Percentiles rank a stretch among this genome's conserved stretches.
phyloP scores from a whole-genome alignment of 768 basidiomycete genomes.

The Serpula lacrymans region DNA sequence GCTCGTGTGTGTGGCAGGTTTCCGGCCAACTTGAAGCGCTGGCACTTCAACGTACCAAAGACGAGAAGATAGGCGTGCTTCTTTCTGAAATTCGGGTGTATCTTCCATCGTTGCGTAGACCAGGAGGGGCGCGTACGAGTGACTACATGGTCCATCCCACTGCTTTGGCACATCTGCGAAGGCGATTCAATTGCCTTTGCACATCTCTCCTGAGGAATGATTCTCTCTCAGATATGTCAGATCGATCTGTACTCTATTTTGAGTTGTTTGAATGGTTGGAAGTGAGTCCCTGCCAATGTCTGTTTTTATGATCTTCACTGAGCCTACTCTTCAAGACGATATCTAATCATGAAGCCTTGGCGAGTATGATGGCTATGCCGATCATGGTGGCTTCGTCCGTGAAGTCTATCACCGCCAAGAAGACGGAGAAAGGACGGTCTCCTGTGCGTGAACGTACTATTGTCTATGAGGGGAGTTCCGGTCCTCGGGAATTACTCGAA shows the following conservation, averaged over 20 bases:
- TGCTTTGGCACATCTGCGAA: constrained; percentile 83
- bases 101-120: constrained; percentile 76
- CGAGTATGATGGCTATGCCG: constrained; percentile 96
- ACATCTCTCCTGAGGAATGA: constrained; percentile 87
- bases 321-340: constrained; percentile 58
- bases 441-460: constrained; percentile 77
- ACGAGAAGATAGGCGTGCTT: constrained; percentile 67
- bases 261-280: constrained; percentile 92
- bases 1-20: constrained; percentile 55
- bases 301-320: neutral
- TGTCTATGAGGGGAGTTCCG: constrained; percentile 86
- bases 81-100: constrained; percentile 74
- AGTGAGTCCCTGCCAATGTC: constrained; percentile 40
- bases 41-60: constrained; percentile 67
- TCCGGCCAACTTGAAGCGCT: constrained; percentile 79
- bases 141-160: constrained; percentile 94
- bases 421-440: constrained; percentile 38
- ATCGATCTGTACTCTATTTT: constrained; percentile 79
- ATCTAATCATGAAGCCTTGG: constrained; percentile 88
- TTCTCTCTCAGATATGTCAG: constrained; percentile 92
- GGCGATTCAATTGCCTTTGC: constrained; percentile 86
- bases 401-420: constrained; percentile 61
- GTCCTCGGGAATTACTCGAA: constrained; percentile 89
- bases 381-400: constrained; percentile 82
- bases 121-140: constrained; percentile 73